These are phyloP conservation scores for Globisporangium cederbergense DNA, from an alignment of 352 stramenopile species.

Conservation along the genomic window DNA sequence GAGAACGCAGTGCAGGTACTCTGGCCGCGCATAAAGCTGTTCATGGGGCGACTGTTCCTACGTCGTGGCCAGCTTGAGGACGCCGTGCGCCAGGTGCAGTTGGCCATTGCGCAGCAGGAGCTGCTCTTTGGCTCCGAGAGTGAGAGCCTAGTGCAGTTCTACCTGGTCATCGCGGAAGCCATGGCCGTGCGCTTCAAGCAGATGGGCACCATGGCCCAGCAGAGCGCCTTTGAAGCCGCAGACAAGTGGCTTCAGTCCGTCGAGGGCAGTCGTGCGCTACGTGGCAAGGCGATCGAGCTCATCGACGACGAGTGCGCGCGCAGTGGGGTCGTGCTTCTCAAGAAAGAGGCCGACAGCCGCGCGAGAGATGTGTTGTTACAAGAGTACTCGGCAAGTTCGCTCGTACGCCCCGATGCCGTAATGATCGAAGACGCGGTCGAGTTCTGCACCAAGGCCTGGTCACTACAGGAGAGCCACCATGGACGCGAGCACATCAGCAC, in stretches of 20 bases:
- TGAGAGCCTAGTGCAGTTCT: constrained; percentile 40
- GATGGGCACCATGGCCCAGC: constrained; percentile 34
- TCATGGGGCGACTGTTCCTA: constrained; percentile 51
- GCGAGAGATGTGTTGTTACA: constrained; percentile 36
- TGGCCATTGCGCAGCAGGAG: constrained; percentile 47
- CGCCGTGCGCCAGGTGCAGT: constrained; percentile 37
- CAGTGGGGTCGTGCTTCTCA: constrained; percentile 25
- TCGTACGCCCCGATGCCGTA: constrained; percentile 23
- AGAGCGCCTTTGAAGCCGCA: constrained; percentile 37
- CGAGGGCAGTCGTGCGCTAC: constrained; percentile 42
- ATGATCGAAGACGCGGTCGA: constrained; percentile 66
- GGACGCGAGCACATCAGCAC: constrained; percentile 55
- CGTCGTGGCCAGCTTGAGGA: constrained; percentile 58
- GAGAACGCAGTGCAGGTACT: constrained; percentile 27
- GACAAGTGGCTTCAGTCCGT: constrained; percentile 48
- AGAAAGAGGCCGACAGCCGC: constrained; percentile 50
- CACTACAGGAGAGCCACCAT: constrained; percentile 43
- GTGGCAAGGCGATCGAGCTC: constrained; percentile 39
- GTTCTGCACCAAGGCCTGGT: constrained; percentile 61
- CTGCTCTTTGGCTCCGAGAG: constrained; percentile 25
- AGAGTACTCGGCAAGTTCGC: constrained; percentile 31
- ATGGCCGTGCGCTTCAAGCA: constrained; percentile 56
- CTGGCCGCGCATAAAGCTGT: constrained; percentile 38
- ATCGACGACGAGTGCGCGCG: constrained; percentile 24
- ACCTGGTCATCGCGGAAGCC: constrained; percentile 51